Percentiles rank a stretch among this genome's conserved stretches.
Evolutionary conservation across 2,329 filamentous ascomycete genomes (phyloP).

Genomic region (Aureobasidium subglaciale): DNA sequence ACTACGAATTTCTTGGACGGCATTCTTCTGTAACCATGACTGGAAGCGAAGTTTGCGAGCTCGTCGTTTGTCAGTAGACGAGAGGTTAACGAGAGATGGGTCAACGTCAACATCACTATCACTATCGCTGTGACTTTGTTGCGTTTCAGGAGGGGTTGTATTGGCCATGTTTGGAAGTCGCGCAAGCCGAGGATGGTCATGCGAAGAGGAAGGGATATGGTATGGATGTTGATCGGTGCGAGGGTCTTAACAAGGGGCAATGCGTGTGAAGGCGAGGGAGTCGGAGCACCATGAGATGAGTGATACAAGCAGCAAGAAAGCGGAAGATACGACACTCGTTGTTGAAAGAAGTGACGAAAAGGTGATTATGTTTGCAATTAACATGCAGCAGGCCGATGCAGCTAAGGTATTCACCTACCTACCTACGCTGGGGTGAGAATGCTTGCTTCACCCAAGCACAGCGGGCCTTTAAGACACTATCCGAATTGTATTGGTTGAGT

Average conservation of each 20-base stretch:
- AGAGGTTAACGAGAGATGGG: background rate
- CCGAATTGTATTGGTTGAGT: no score
- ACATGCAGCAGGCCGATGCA: slow-evolving; percentile 2
- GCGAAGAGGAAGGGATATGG: background rate
- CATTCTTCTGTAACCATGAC: slow-evolving; percentile 37
- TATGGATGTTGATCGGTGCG: background rate
- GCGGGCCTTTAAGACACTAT: no score
- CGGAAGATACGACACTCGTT: background rate
- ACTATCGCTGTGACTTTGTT: slow-evolving; percentile 7
- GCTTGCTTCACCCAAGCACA: background rate
- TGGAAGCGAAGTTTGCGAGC: slow-evolving; percentile 38
- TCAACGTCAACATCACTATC: background rate
- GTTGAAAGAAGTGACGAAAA: background rate
- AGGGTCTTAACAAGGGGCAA: background rate
- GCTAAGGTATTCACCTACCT: no score
- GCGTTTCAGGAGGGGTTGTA: background rate
- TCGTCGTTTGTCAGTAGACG: slow-evolving; percentile 29
- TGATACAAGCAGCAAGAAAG: background rate
- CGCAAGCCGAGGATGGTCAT: background rate
- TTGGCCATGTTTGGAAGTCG: background rate
- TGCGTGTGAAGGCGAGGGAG: background rate
- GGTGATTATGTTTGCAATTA: background rate
- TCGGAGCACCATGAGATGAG: background rate
- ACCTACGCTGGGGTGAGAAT: background rate
- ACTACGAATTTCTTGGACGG: slow-evolving; percentile 35